Base-by-base conservation (phyloP, 495 filamentous ascomycete genomes). In the Diplogelasinospora grovesii region DNA sequence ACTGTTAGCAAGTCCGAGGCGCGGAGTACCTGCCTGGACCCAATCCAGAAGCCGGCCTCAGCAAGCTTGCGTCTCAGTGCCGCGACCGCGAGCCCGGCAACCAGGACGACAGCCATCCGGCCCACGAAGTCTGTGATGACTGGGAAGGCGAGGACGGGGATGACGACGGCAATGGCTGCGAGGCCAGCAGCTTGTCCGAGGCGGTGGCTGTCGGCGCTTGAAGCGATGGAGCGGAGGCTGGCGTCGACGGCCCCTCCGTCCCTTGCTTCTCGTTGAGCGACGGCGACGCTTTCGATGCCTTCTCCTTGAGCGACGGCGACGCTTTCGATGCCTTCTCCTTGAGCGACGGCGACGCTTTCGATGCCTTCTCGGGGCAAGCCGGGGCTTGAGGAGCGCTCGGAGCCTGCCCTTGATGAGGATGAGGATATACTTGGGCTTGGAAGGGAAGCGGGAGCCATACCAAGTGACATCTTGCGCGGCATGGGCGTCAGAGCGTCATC, bases 401-500 rank as follows among this genome's bases (percentile, higher is more conserved):
- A 28, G 16, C 15, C 32, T 32, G 23, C 13, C 15, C 15, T 32
- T 34, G 8, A 15, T 20, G 9, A 35, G 27, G 13, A 23, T 14
- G 18, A 39, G n/a, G n/a, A n/a, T n/a, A n/a, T n/a, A n/a, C n/a
- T n/a, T n/a, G n/a, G n/a, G n/a, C n/a, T n/a, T n/a, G n/a, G n/a
- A n/a, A 14, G 22, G 22, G 35, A 20, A 31, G 7, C 5, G 5
- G 3, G 15, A 11, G n/a, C n/a, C 8, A 10, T 35, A 20, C 36
- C 42, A 27, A 50, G 40, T 2, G 40, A 44, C 34, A 26, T 49
- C 26, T 49, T 41, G 32, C 34, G 46, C 16, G 53, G 50, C 46
- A 53, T 53, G 1, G 53, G 53, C 9, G 49, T 53, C 16, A 43
- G 26, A 20, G 37, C 44, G 14, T 50, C 49, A 19, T 53, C 53